Evolutionary conservation across 345 rosid species (phyloP).

Genomic region (Cochlearia excelsa): DNA sequence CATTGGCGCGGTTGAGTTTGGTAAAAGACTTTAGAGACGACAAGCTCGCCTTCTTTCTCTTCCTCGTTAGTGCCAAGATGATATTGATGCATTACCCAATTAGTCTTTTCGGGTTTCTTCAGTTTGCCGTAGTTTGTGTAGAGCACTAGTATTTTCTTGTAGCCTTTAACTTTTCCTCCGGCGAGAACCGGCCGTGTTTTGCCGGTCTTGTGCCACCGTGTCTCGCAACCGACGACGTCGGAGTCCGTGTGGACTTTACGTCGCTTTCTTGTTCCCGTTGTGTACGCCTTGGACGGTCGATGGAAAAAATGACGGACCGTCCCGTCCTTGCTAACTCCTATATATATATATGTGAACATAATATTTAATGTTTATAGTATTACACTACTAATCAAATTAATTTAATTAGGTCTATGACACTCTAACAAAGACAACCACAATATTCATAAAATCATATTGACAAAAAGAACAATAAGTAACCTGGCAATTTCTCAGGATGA

Average conservation of each 20-base stretch:
- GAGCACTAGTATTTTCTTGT: constrained; percentile 89
- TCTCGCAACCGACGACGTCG: constrained; percentile 68
- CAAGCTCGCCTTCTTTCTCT: constrained; percentile 94
- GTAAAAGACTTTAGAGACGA: constrained; percentile 89
- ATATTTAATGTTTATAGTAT: neutral
- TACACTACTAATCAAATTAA: neutral
- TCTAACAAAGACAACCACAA: neutral
- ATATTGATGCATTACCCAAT: constrained; percentile 99
- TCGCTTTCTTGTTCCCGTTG: constrained; percentile 90
- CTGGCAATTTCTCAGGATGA: constrained; percentile 95
- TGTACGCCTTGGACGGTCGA: constrained; percentile 97
- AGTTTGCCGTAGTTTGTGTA: constrained; percentile 96
- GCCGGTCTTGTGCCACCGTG: constrained; percentile 98
- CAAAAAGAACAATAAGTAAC: constrained; percentile 33
- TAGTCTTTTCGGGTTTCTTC: constrained; percentile 90
- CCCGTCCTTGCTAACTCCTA: constrained; percentile 86
- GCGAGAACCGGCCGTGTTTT: constrained; percentile 78
- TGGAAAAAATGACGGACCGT: constrained; percentile 94
- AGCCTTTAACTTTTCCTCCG: constrained; percentile 64
- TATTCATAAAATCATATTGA: neutral
- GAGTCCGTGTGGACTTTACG: constrained; percentile 81
- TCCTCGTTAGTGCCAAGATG: constrained; percentile 87
- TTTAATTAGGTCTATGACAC: neutral
- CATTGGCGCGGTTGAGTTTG: constrained; percentile 99
- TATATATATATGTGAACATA: neutral